These are phyloP conservation scores for Salix purpurea DNA, from an alignment of 345 rosid species.

Conservation along the genomic window DNA sequence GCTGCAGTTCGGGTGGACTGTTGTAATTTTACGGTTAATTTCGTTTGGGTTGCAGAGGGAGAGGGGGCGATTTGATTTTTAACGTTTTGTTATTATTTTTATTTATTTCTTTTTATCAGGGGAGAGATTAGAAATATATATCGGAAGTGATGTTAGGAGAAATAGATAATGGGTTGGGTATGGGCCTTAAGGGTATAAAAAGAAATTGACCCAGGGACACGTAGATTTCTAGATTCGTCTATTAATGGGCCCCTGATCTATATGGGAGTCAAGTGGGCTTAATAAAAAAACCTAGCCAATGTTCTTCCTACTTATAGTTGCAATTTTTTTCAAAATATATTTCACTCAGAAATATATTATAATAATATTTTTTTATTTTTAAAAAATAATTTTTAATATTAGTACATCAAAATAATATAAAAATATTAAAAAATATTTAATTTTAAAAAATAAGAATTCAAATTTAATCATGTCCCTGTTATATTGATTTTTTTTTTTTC, in stretches of 20 bases:
- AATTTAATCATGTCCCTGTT: no score
- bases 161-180: background rate
- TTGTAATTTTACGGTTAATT: background rate
- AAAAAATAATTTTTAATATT: no score
- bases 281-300: background rate
- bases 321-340: no score
- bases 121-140: background rate
- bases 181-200: background rate
- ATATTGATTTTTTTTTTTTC: no score
- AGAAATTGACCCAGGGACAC: background rate
- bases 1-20: background rate
- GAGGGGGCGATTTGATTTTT: background rate
- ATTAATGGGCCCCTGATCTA: background rate
- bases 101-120: background rate
- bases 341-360: no score
- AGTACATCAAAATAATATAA: no score
- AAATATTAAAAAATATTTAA: no score
- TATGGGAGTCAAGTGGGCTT: background rate
- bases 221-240: background rate
- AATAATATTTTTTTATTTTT: no score
- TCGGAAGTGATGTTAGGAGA: background rate
- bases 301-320: no score
- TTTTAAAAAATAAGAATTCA: no score
- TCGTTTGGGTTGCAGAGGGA: background rate
- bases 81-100: background rate